Evolutionary conservation across 345 rosid species (phyloP), one percentile per base, ranked within the genome.

Genomic region (Moricandia arvensis): DNA sequence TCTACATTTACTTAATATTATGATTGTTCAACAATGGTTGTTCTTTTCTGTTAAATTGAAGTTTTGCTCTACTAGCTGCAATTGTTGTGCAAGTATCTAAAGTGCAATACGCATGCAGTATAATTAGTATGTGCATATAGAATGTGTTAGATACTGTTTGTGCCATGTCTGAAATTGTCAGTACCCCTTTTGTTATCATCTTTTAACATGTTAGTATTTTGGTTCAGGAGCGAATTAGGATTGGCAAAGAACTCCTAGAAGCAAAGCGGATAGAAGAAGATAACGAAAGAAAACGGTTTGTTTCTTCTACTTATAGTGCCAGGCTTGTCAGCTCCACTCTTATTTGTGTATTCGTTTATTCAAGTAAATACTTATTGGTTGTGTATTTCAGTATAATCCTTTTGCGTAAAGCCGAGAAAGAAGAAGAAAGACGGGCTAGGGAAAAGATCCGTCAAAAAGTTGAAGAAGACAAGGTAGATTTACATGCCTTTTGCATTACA

Each of bases 231-330:
- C 87, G 98, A 82, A 85, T 94, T 83, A 95, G 98, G 67, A 77
- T 88, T 59, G 98, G 98, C 78, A 94, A 94, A 88, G 98, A 94
- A 81, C 91, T 94, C 78, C 80, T 94, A 65, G 97, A 90, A 81
- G 98, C 98, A 35, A 91, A 94, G 79, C 85, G 96, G 71, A 94
- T 90, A 75, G 98, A 94, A 77, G 95, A 94, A 78, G 95, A 90
- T 13, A 90, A 94, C 71, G 98, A 94, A 79, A 86, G 98, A 80
- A 94, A 94, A 79, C 91, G 98, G 98, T 91, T 63, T 31, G 87
- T 78, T 51, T 70, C 27, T 70, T 65, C 55, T 18, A 13, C 27
- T 27, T 78, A 33, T 29, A 10, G 43, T 68, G 12, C 13, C 47
- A 64, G 53, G 31, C 61, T 8, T 75, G 35, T 63, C 58, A 66